Percentiles rank a stretch among this genome's conserved stretches.
Evolutionary conservation across 2,329 filamentous ascomycete genomes (phyloP).

Genomic region (Fusarium verrucosum): DNA sequence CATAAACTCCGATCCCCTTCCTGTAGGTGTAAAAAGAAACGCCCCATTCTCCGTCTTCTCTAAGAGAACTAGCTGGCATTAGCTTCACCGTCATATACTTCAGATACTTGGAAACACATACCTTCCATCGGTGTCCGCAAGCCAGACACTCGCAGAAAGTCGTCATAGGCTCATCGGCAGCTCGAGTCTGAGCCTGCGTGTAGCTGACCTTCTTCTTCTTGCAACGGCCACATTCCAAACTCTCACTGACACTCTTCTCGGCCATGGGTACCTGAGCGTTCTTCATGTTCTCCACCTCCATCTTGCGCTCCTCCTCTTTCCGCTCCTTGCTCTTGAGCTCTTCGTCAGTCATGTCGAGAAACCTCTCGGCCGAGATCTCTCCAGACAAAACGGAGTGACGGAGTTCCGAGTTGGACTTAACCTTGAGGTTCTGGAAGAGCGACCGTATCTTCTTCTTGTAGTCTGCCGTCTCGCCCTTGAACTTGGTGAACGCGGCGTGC

Average conservation of each 20-base stretch:
- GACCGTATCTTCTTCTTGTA: slow-evolving; percentile 93
- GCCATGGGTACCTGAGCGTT: slow-evolving; percentile 94
- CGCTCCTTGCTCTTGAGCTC: slow-evolving; percentile 91
- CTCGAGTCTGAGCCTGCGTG: slow-evolving; percentile 92
- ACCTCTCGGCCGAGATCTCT: slow-evolving; percentile 74
- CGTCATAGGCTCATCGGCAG: slow-evolving; percentile 92
- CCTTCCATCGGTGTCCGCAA: slow-evolving; percentile 78
- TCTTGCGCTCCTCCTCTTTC: slow-evolving; percentile 76
- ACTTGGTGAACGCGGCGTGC: slow-evolving; percentile 74
- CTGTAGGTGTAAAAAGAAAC: slow-evolving; percentile 28
- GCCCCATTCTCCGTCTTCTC: slow-evolving; percentile 12
- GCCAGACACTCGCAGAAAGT: slow-evolving; percentile 78
- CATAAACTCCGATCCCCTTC: slow-evolving; percentile 41
- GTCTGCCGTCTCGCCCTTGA: slow-evolving; percentile 74
- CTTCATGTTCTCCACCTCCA: slow-evolving; percentile 94
- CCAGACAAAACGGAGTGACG: slow-evolving; percentile 79
- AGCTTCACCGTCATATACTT: neutral
- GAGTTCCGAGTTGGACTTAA: slow-evolving; percentile 83
- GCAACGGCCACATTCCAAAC: slow-evolving; percentile 90
- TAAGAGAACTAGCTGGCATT: slow-evolving; percentile 40
- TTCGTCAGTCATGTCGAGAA: slow-evolving; percentile 88
- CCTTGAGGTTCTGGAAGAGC: slow-evolving; percentile 94
- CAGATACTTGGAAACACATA: slow-evolving; percentile 49
- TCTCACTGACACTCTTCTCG: slow-evolving; percentile 89
- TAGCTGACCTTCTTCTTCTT: slow-evolving; percentile 95